phyloP scores from a whole-genome alignment of 179 eudicot species.

The Sideroxylon spinosum region DNA sequence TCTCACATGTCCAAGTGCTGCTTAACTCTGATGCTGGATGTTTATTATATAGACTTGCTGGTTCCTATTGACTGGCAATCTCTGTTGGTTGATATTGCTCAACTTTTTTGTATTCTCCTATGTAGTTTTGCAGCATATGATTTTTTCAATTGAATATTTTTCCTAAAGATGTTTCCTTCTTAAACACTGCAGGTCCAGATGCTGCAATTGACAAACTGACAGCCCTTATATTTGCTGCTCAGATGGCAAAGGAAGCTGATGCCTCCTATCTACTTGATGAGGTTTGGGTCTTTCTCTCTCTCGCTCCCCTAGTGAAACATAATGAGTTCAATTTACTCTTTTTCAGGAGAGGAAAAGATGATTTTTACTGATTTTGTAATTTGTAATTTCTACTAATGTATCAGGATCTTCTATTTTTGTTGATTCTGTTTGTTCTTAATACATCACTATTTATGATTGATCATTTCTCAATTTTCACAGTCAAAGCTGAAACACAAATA shows the following conservation, averaged over 20 bases:
- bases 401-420: neutral
- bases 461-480: constrained; percentile 17
- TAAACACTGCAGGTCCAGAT: constrained; percentile 10
- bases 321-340: neutral
- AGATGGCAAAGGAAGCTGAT: constrained; percentile 49
- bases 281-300: neutral
- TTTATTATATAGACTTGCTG: neutral
- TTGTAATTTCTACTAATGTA: neutral
- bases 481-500: constrained; percentile 9
- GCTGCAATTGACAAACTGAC: neutral
- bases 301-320: neutral
- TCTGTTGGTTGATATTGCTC: neutral
- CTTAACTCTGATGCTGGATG: too few relatives aligned
- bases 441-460: neutral
- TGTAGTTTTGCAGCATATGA: neutral
- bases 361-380: neutral
- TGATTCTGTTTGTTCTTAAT: neutral
- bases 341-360: neutral
- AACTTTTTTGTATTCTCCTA: neutral
- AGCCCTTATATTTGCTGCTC: constrained; percentile 47
- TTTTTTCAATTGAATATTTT: neutral
- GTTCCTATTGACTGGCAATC: too few relatives aligned
- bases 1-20: neutral
- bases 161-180: neutral
- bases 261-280: constrained; percentile 16